These are phyloP conservation scores for Talaromyces sp. DNA, from an alignment of 2,329 filamentous ascomycete genomes.

Conservation along the genomic window DNA sequence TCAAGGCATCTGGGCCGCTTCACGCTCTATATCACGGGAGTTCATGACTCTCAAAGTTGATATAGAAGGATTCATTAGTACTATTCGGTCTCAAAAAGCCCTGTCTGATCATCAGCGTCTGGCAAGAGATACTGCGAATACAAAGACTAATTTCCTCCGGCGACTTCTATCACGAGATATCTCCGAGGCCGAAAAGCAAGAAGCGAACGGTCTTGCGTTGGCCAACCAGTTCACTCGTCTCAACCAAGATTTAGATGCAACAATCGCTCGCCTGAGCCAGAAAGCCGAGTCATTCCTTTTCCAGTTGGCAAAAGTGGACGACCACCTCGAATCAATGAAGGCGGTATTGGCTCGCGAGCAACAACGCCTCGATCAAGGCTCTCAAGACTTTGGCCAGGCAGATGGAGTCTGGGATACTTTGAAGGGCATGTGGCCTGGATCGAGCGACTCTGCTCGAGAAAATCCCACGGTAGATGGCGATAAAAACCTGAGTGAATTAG, in stretches of 20 bases:
- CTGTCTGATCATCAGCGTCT: not conserved
- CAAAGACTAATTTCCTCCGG: not conserved
- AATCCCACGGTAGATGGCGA: not conserved
- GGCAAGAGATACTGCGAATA: not conserved
- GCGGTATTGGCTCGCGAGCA: conserved; percentile 6
- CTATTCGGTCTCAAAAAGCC: not conserved
- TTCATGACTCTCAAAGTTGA: conserved; percentile 31
- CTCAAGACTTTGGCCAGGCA: not conserved
- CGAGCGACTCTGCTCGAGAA: not conserved
- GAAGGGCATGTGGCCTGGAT: not conserved
- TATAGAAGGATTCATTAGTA: conserved; percentile 28
- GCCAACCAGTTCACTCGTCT: conserved; percentile 5
- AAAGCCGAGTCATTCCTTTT: conserved; percentile 1
- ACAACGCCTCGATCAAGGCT: not conserved
- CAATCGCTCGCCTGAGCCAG: not conserved
- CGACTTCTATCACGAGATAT: not conserved
- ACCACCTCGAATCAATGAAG: conserved; percentile 11
- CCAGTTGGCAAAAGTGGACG: conserved; percentile 8
- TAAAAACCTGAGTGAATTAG: not conserved
- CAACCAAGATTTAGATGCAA: conserved; percentile 3
- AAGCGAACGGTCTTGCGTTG: not conserved
- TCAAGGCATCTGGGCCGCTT: conserved; percentile 26
- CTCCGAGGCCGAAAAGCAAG: not conserved
- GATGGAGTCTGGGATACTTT: not conserved
- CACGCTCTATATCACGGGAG: conserved; percentile 26